Conservation (phyloP, 2,329 filamentous ascomycete genomes). For the Dactylellina sp. region DNA sequence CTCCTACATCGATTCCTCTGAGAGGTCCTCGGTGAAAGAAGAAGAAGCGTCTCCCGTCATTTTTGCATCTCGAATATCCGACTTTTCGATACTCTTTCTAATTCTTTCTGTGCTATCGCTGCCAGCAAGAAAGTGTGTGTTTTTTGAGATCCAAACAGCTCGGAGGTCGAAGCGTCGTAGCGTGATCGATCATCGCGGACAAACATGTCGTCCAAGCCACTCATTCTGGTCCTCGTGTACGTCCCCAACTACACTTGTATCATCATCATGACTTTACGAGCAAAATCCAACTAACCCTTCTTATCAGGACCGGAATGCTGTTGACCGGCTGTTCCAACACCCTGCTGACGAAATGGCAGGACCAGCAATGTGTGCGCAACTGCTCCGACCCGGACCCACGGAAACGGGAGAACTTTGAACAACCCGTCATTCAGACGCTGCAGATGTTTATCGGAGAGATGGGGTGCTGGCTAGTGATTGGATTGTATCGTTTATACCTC, state of each 20-base stretch:
- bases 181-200: conserved; percentile 1
- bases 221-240: conserved; percentile 54
- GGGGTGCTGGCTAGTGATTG: conserved; percentile 93
- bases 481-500: conserved; percentile 74
- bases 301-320: conserved; percentile 66
- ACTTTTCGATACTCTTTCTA: background rate
- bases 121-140: too few species aligned
- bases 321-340: conserved; percentile 78
- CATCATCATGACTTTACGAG: background rate
- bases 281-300: background rate
- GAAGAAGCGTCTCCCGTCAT: conserved; percentile 7
- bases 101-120: background rate
- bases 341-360: conserved; percentile 96
- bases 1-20: conserved; percentile 25
- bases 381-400: conserved; percentile 78
- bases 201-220: conserved; percentile 39
- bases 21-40: conserved; percentile 16
- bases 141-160: background rate
- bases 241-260: too few species aligned
- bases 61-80: background rate
- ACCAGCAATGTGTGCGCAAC: conserved; percentile 95
- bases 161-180: conserved; percentile 10
- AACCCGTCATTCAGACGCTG: conserved; percentile 92
- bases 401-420: conserved; percentile 82
- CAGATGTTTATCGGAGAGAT: conserved; percentile 99